Evolutionary conservation across 2,329 filamentous ascomycete genomes (phyloP).

Genomic region (Botrytis pseudocinerea): DNA sequence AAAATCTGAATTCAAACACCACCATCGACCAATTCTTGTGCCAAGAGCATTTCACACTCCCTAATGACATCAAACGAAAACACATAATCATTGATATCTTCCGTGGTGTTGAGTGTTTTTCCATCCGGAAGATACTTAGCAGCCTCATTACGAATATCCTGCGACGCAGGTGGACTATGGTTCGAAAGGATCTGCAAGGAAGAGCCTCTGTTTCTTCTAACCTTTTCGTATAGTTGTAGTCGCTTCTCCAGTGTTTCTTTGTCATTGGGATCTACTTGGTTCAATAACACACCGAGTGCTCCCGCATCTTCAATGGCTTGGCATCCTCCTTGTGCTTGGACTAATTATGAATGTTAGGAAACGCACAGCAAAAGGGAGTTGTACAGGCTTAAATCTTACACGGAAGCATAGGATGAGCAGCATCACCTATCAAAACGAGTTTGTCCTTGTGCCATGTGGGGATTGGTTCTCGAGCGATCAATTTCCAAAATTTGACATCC

Average conservation of each 20-base stretch:
- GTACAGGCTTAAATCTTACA: neutral
- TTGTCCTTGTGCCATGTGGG: neutral
- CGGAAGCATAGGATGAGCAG: neutral
- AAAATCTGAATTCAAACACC: neutral
- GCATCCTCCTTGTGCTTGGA: neutral
- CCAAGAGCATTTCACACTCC: neutral
- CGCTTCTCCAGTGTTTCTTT: neutral
- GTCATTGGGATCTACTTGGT: neutral
- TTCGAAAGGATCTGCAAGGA: neutral
- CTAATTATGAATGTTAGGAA: neutral
- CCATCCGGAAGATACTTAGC: neutral
- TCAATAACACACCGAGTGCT: neutral
- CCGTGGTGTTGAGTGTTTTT: neutral
- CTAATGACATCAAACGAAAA: neutral
- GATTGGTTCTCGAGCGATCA: neutral
- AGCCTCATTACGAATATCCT: neutral
- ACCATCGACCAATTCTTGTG: neutral
- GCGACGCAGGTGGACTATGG: neutral
- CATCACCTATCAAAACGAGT: neutral
- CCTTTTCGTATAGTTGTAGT: neutral
- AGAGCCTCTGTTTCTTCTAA: neutral
- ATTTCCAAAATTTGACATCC: neutral
- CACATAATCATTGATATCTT: neutral
- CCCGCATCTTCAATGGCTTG: neutral
- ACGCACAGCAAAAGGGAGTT: rapidly evolving